A percentile compares a stretch with the other conserved stretches of the same genome.
Conservation (phyloP, 2,329 filamentous ascomycete species). For the Pseudodiploospora longispora region DNA sequence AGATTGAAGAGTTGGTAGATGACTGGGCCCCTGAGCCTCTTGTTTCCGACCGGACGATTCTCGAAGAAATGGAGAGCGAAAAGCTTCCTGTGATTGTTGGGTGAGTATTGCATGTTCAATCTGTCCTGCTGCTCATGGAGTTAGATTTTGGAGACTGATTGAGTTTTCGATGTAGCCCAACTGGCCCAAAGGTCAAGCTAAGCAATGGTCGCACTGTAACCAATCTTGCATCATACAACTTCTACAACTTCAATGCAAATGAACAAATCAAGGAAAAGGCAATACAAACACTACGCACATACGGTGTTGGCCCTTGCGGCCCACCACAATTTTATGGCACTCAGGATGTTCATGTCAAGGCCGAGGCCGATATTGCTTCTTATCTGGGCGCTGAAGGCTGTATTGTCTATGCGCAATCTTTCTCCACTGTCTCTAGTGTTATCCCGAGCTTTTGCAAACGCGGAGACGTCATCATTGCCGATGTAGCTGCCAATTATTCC, state of each 20-base stretch:
- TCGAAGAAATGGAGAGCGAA: constrained; percentile 78
- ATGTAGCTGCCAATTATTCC: constrained; percentile 86
- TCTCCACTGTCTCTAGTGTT: constrained; percentile 93
- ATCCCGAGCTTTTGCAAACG: constrained; percentile 96
- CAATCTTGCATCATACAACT: constrained; percentile 93
- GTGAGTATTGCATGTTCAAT: constrained; percentile 35
- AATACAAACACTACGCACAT: constrained; percentile 85
- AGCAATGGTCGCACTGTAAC: constrained; percentile 81
- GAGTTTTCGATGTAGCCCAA: constrained; percentile 49
- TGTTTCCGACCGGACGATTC: constrained; percentile 61
- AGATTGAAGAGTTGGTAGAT: constrained; percentile 93
- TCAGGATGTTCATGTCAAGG: constrained; percentile 96
- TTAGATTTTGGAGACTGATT: neutral
- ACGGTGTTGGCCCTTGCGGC: constrained; percentile 93
- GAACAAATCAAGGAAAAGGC: constrained; percentile 92
- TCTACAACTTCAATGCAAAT: constrained; percentile 93
- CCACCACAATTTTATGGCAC: constrained; percentile 98
- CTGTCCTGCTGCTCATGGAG: neutral
- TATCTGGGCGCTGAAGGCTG: constrained; percentile 82
- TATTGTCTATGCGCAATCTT: constrained; percentile 93
- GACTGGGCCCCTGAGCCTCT: constrained; percentile 95
- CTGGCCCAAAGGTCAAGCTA: constrained; percentile 83
- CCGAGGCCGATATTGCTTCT: constrained; percentile 87
- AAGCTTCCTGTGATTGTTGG: constrained; percentile 82
- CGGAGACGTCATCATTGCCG: constrained; percentile 93